Base-by-base conservation (phyloP, 257 asterid species). In the Datura wrightii region DNA sequence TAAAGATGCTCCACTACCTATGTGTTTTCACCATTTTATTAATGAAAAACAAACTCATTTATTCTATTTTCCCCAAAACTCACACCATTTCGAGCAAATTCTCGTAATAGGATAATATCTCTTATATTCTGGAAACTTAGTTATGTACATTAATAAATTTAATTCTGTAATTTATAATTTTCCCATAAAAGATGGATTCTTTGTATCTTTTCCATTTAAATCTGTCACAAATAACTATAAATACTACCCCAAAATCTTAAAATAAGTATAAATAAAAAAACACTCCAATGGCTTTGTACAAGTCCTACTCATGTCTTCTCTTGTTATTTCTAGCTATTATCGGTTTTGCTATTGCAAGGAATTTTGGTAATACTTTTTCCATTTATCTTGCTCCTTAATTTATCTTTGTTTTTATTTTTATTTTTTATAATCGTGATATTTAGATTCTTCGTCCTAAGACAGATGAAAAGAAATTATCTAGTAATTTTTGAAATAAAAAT, bases 251-350 rank as follows among this genome's bases (percentile, higher is more conserved):
- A 39, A 39, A 34, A 34, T 67, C 37, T 37, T 37, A 9, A 15
- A 8, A 8, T 10, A 37, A 39, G 3, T 6, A 50, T 15, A 76
- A 31, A 31, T 6, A 44, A 48, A 46, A 24, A 24, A 76, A 15
- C 62, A 6, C 13, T 48, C 44, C 24, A 50, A 76, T 76, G 82
- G 46, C 82, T 50, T 50, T 31, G 14, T 76, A 7, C 60, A 76
- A 34, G 62, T 76, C 82, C 62, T 31, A 13, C 24, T 74, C 80
- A 74, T 76, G 44, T 76, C 82, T 76, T 50, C 62, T 76, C 46
- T 7, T 76, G 42, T 44, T 76, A 76, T 76, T 76, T 76, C 82
- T 76, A 50, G 31, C 62, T 13, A 50, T 76, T 14, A 14, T 76
- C 3, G 46, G 62, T 76, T 13, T 76, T 31, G 44, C 46, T 76